phyloP scores from a whole-genome alignment of 228 moss, liverwort and hornwort species.

The Sphagnum magellanicum region DNA sequence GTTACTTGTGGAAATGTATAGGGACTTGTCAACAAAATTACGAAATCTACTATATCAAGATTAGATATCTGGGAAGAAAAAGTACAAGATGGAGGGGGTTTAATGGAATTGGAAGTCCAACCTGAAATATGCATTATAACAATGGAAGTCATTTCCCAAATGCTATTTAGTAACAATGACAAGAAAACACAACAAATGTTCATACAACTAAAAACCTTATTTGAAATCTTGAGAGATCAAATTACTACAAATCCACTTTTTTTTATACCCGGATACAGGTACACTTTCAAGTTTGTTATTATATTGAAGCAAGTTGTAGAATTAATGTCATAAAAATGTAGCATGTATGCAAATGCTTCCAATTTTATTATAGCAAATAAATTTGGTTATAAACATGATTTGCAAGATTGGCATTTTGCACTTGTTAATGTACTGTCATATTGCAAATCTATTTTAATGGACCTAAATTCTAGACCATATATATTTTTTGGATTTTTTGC shows the following conservation, averaged over 20 bases:
- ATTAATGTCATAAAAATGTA: no score
- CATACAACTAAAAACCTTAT: conserved; percentile 16
- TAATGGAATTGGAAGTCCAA: conserved; percentile 31
- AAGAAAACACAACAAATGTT: conserved; percentile 27
- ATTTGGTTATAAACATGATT: no score
- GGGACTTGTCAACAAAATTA: conserved; percentile 33
- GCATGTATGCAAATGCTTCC: no score
- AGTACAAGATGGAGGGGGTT: conserved; percentile 19
- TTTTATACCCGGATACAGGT: no score
- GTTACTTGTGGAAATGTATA: not conserved
- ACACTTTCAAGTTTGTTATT: no score
- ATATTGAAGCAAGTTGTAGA: no score
- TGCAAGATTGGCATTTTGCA: no score
- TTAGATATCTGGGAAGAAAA: conserved; percentile 22
- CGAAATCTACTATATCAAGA: conserved; percentile 12
- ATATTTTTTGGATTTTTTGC: no score
- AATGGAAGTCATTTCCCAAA: conserved; percentile 22
- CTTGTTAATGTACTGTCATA: no score
- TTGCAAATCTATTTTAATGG: no score
- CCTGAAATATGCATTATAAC: conserved; percentile 23
- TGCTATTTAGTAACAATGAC: conserved; percentile 32
- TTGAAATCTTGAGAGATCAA: conserved; percentile 20
- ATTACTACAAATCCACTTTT: conserved; percentile 11
- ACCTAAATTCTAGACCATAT: no score
- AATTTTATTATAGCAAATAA: no score